Conservation (phyloP, 495 filamentous ascomycete species). For the Hypoxylon intermedium region DNA sequence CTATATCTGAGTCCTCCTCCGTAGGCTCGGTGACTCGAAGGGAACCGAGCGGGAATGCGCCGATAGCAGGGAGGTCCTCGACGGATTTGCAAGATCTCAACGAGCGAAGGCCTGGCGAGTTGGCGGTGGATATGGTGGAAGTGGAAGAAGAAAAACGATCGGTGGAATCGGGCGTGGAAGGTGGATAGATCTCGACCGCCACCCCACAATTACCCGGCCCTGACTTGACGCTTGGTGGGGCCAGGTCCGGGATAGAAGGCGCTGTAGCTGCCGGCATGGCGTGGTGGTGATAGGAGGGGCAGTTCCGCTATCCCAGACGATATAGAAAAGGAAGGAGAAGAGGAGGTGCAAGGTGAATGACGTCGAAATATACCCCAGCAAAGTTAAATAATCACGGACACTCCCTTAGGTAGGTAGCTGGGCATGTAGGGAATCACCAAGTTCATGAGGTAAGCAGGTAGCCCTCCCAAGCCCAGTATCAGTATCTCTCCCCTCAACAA, state of each 20-base stretch:
- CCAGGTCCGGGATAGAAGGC: constrained; percentile 11
- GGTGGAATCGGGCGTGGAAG: constrained; percentile 21
- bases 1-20: constrained; percentile 2
- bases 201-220: constrained; percentile 33
- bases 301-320: too few relatives aligned
- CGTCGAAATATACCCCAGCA: too few relatives aligned
- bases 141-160: background rate
- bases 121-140: constrained; percentile 1
- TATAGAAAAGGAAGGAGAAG: background rate
- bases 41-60: constrained; percentile 44
- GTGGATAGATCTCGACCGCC: constrained; percentile 26
- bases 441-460: too few relatives aligned
- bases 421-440: too few relatives aligned
- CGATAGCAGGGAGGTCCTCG: constrained; percentile 43
- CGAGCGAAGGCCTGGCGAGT: background rate
- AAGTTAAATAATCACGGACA: background rate
- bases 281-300: too few relatives aligned
- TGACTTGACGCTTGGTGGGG: constrained; percentile 13
- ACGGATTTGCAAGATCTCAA: constrained; percentile 35
- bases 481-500: too few relatives aligned
- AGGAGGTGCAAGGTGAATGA: background rate
- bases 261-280: constrained; percentile 4
- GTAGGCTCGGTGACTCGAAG: constrained; percentile 44
- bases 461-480: too few relatives aligned
- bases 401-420: too few relatives aligned